Percentiles rank a stretch among this genome's conserved stretches.
phyloP scores from a whole-genome alignment of 2,329 filamentous ascomycete genomes.

The Magnaporthiopsis rhizophila region DNA sequence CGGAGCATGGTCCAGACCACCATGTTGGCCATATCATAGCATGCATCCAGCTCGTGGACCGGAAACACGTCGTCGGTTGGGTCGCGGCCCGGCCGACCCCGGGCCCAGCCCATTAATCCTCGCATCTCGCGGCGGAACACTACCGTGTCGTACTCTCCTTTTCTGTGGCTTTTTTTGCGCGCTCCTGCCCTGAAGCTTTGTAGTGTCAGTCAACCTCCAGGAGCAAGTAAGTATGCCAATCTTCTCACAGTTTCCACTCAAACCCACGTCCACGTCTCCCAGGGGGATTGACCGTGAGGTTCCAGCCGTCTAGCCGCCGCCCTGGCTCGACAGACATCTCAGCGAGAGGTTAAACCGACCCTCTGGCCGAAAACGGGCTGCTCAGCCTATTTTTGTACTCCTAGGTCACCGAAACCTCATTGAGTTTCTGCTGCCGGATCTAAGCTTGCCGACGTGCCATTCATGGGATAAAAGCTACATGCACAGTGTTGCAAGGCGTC shows the following conservation, averaged over 20 bases:
- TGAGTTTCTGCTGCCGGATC: background rate
- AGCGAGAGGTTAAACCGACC: background rate
- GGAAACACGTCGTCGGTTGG: conserved; percentile 22
- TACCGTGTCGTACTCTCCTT: background rate
- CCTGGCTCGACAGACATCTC: background rate
- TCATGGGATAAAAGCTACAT: background rate
- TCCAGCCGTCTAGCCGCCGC: background rate
- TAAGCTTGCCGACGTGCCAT: background rate
- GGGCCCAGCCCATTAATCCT: background rate
- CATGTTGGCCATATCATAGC: conserved; percentile 15
- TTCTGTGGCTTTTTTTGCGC: too few relatives aligned
- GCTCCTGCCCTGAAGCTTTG: background rate
- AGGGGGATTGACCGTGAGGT: background rate
- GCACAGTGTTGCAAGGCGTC: background rate
- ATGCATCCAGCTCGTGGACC: conserved; percentile 23
- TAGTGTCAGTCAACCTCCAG: background rate
- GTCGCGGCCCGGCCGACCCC: conserved; percentile 8
- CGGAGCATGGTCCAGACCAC: conserved; percentile 27
- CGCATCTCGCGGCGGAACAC: background rate
- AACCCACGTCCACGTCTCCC: background rate
- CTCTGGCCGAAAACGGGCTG: background rate
- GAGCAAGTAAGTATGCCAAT: background rate
- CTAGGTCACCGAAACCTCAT: background rate
- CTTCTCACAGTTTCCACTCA: background rate
- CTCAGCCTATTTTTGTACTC: background rate